Percentiles rank a stretch among this genome's conserved stretches.
Evolutionary conservation across 768 basidiomycete species (phyloP).

Genomic region (Termitomyces sp.): DNA sequence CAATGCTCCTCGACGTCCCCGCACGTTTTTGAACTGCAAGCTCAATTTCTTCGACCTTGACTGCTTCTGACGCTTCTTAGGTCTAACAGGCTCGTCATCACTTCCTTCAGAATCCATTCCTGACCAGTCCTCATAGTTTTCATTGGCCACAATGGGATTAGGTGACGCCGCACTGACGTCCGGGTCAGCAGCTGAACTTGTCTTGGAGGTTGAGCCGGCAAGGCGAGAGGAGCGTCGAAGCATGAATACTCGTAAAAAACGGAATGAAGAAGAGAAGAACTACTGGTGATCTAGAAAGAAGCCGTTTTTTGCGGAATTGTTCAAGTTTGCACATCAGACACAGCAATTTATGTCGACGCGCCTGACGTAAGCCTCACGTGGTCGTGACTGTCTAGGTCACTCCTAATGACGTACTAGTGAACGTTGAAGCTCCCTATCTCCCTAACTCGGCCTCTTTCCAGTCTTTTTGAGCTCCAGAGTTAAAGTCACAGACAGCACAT

Average conservation of each 20-base stretch:
- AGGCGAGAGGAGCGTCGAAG: neutral
- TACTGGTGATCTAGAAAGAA: neutral
- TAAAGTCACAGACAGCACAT: too few species aligned
- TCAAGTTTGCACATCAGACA: neutral
- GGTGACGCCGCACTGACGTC: neutral
- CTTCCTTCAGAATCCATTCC: neutral
- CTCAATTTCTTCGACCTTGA: neutral
- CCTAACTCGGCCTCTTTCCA: too few species aligned
- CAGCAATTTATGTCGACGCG: neutral
- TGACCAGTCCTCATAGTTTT: neutral
- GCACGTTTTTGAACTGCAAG: neutral
- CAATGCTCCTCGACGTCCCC: conserved; percentile 19
- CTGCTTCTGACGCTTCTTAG: conserved; percentile 1
- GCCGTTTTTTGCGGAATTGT: neutral
- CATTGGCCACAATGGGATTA: too few species aligned
- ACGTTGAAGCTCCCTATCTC: too few species aligned
- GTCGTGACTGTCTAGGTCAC: neutral
- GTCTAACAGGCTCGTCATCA: neutral
- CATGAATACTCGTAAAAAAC: neutral
- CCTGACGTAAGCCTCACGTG: neutral
- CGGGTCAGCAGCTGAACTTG: neutral
- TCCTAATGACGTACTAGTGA: too few species aligned
- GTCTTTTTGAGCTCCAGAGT: too few species aligned
- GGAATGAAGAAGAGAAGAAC: neutral
- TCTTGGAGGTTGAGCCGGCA: neutral